These are phyloP conservation scores for Geotrichum carabidarum DNA, from an alignment of 1,139 yeast genomes.

Conservation along the genomic window DNA sequence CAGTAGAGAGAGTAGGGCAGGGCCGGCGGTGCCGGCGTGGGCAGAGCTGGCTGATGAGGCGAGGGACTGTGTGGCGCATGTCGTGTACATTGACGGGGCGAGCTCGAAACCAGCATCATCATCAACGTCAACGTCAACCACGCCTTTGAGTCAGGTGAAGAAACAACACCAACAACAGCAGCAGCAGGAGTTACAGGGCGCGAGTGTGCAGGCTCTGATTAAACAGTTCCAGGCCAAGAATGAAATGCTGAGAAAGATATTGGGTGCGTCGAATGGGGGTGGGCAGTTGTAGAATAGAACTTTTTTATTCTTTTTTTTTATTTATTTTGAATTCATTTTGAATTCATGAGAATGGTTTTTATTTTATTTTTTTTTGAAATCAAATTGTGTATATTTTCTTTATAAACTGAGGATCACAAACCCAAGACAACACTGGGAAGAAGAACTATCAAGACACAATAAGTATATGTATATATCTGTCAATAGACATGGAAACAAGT, in stretches of 20 bases:
- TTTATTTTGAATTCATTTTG: too few relatives aligned
- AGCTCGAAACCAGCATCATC: background rate
- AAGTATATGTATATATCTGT: too few relatives aligned
- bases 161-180: background rate
- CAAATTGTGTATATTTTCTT: too few relatives aligned
- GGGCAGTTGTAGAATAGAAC: too few relatives aligned
- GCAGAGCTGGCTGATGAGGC: slow-evolving; percentile 15
- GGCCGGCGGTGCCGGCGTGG: slow-evolving; percentile 21
- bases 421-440: too few relatives aligned
- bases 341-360: too few relatives aligned
- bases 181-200: background rate
- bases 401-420: background rate
- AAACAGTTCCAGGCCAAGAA: slow-evolving; percentile 8
- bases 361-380: too few relatives aligned
- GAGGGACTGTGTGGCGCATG: slow-evolving; percentile 17
- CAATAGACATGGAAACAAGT: too few relatives aligned
- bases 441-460: too few relatives aligned
- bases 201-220: slow-evolving; percentile 3
- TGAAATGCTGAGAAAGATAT: slow-evolving; percentile 8
- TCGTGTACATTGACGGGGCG: slow-evolving; percentile 16
- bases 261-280: too few relatives aligned
- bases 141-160: too few relatives aligned
- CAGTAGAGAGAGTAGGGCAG: background rate
- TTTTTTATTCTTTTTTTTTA: too few relatives aligned
- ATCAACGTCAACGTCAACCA: slow-evolving; percentile 1